Conservation (phyloP, 768 basidiomycete genomes). For the Tephrocybe rancida region DNA sequence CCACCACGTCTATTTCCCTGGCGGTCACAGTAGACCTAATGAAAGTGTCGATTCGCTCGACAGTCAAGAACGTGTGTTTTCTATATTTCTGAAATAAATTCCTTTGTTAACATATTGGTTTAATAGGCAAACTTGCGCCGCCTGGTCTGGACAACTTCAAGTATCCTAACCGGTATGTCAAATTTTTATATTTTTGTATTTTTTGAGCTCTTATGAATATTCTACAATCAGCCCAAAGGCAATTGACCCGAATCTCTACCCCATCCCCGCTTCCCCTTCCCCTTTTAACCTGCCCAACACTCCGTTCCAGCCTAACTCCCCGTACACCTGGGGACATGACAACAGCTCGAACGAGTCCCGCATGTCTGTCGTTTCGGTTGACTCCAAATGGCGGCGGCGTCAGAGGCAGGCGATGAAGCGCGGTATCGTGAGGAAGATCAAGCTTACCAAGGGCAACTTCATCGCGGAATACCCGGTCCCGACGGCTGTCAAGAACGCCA, state of each 20-base stretch:
- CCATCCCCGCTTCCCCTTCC: constrained; percentile 21
- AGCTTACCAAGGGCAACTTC: constrained; percentile 91
- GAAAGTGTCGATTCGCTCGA: constrained; percentile 21
- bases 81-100: neutral
- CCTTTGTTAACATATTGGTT: neutral
- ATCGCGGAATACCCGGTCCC: constrained; percentile 89
- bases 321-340: constrained; percentile 18
- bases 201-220: neutral
- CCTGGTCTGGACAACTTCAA: constrained; percentile 15
- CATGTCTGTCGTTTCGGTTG: constrained; percentile 53
- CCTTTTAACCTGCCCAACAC: constrained; percentile 24
- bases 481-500: constrained; percentile 78
- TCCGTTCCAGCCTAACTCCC: constrained; percentile 21
- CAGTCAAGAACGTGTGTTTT: constrained; percentile 19
- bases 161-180: constrained; percentile 16
- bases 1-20: constrained; percentile 23
- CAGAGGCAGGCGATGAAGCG: constrained; percentile 92
- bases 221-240: constrained; percentile 13
- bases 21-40: constrained; percentile 19
- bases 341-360: constrained; percentile 38
- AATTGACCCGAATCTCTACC: constrained; percentile 22
- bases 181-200: neutral
- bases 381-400: constrained; percentile 67
- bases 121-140: constrained; percentile 11
- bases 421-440: constrained; percentile 86